Conservation (phyloP, 1,284 basidiomycete genomes). For the Cutaneotrichosporon spelunceum region DNA sequence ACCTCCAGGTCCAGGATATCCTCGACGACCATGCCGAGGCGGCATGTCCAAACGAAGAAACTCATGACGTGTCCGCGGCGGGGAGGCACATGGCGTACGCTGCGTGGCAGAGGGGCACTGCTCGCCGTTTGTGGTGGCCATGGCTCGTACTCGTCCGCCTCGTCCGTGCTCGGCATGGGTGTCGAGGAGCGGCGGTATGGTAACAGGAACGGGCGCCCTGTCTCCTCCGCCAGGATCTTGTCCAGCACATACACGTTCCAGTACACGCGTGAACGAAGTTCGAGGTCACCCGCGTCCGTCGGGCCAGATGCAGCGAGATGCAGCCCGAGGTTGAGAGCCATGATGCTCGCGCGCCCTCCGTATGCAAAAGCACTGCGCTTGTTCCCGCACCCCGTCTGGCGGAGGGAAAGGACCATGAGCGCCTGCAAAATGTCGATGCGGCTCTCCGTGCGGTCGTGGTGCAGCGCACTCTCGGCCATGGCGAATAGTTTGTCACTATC, state of each 20-base stretch:
- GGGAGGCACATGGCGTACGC: conserved; percentile 30
- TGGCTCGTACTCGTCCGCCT: conserved; percentile 52
- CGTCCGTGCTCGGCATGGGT: conserved; percentile 48
- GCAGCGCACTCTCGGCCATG: conserved; percentile 39
- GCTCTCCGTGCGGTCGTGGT: conserved; percentile 31
- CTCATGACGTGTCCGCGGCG: conserved; percentile 37
- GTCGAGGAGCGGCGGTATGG: conserved; percentile 48
- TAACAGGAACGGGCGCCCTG: conserved; percentile 50
- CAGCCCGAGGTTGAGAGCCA: conserved; percentile 53
- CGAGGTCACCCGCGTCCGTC: conserved; percentile 36
- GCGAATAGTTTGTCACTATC: conserved; percentile 59
- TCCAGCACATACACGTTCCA: conserved; percentile 53
- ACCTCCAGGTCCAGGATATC: conserved; percentile 42
- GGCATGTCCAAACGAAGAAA: conserved; percentile 43
- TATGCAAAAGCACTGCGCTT: conserved; percentile 51
- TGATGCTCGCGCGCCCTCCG: conserved; percentile 48
- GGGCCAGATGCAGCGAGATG: conserved; percentile 36
- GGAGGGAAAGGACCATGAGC: conserved; percentile 50
- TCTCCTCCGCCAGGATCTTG: conserved; percentile 52
- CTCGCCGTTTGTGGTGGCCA: conserved; percentile 44
- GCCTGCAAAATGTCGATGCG: conserved; percentile 47
- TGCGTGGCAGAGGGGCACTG: conserved; percentile 24
- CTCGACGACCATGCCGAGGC: conserved; percentile 45
- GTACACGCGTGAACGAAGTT: conserved; percentile 48
- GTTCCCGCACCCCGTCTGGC: conserved; percentile 53